A percentile compares a stretch with the other conserved stretches of the same genome.
Evolutionary conservation across 805 yeast genomes (phyloP).

Genomic region (Novakomyces olei): DNA sequence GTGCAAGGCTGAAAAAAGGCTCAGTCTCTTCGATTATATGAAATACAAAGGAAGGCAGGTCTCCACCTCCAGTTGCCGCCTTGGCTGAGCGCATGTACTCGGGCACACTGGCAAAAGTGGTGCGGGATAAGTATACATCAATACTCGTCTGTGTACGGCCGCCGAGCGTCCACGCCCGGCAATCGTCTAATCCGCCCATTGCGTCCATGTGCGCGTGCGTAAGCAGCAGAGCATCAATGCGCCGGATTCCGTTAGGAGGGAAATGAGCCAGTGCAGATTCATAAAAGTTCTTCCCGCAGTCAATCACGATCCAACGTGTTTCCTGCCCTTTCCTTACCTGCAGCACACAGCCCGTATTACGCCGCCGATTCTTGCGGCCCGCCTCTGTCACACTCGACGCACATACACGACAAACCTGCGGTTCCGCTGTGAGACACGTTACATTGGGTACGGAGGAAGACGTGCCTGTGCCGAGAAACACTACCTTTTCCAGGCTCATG

Average conservation of each 20-base stretch:
- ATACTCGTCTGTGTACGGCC: background rate
- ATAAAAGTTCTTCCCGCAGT: constrained; percentile 3
- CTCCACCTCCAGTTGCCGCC: constrained; percentile 3
- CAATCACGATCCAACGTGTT: constrained; percentile 1
- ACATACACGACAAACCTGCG: constrained; percentile 1
- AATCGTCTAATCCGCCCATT: constrained; percentile 3
- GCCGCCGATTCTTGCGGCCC: constrained; percentile 1
- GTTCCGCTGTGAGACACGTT: background rate
- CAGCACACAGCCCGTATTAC: constrained; percentile 1
- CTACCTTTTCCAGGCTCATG: background rate
- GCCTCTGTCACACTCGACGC: background rate
- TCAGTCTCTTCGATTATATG: background rate
- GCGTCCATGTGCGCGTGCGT: constrained; percentile 4
- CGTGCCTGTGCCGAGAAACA: constrained; percentile 4
- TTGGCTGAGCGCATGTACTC: background rate
- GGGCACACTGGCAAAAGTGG: background rate
- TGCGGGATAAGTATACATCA: background rate
- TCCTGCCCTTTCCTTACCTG: background rate
- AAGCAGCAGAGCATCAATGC: constrained; percentile 2
- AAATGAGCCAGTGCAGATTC: background rate
- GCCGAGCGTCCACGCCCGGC: constrained; percentile 1
- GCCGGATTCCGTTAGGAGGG: background rate
- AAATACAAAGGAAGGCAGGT: constrained; percentile 2
- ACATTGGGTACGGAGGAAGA: background rate
- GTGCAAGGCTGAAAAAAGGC: constrained; percentile 1